Conservation (phyloP, 352 stramenopile genomes). For the Globisporangium camurandrum region DNA sequence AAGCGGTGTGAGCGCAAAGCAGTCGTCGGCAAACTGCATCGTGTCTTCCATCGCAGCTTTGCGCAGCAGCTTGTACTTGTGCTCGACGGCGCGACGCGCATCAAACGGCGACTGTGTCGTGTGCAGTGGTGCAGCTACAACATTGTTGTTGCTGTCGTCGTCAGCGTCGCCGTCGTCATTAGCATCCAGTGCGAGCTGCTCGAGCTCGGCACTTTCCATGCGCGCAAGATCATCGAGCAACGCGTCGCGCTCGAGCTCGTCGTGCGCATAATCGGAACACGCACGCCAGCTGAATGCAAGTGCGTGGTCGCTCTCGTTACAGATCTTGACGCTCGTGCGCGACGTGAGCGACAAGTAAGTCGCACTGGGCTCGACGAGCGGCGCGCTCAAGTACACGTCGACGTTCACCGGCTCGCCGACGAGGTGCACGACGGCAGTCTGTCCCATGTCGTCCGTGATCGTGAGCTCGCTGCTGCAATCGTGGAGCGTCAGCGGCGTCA, state of each 20-base stretch:
- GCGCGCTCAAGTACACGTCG: constrained; percentile 87
- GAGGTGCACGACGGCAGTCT: constrained; percentile 65
- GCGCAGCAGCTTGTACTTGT: constrained; percentile 89
- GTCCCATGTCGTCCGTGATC: constrained; percentile 78
- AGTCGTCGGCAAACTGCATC: constrained; percentile 94
- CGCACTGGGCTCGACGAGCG: constrained; percentile 72
- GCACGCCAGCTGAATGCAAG: constrained; percentile 92
- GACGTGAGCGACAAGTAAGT: constrained; percentile 91
- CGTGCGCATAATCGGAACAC: constrained; percentile 59
- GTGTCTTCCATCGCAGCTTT: constrained; percentile 85
- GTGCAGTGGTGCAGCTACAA: constrained; percentile 5
- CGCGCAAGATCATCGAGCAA: constrained; percentile 77
- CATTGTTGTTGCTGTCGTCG: constrained; percentile 22
- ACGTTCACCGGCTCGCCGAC: constrained; percentile 74
- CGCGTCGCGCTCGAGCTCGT: constrained; percentile 76
- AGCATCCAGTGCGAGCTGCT: too few species aligned
- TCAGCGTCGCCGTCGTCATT: too few species aligned
- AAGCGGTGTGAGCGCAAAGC: constrained; percentile 87
- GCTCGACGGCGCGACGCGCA: constrained; percentile 57
- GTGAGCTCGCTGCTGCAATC: constrained; percentile 67
- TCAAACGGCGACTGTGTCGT: constrained; percentile 48
- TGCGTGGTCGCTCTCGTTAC: constrained; percentile 89
- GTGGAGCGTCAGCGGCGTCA: constrained; percentile 27
- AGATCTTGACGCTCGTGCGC: constrained; percentile 87
- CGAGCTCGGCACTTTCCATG: constrained; percentile 70